A percentile compares a stretch with the other conserved stretches of the same genome.
These are phyloP conservation scores for Sclerotinia borealis DNA, from an alignment of 2,329 filamentous ascomycete genomes.

Conservation along the genomic window DNA sequence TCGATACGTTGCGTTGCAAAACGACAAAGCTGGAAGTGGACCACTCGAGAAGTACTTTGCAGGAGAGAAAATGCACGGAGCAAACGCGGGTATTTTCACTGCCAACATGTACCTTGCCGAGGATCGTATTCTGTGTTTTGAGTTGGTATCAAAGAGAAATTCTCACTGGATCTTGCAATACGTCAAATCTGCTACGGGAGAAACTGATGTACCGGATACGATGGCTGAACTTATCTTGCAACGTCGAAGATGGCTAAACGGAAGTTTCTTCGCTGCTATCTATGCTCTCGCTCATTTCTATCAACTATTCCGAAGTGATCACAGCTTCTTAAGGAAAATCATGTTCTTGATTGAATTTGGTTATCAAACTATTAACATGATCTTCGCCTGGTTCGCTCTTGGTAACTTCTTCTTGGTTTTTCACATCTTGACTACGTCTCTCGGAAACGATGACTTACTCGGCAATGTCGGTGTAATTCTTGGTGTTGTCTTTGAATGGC, in stretches of 20 bases:
- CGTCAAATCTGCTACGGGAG: slow-evolving; percentile 90
- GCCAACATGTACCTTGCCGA: slow-evolving; percentile 94
- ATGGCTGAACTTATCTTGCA: slow-evolving; percentile 97
- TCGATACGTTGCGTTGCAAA: slow-evolving; percentile 90
- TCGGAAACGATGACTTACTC: slow-evolving; percentile 63
- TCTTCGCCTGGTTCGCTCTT: slow-evolving; percentile 97
- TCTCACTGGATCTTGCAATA: slow-evolving; percentile 98
- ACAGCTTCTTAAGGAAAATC: slow-evolving; percentile 81
- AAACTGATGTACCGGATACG: slow-evolving; percentile 92
- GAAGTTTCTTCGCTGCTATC: slow-evolving; percentile 96
- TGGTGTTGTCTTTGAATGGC: slow-evolving; percentile 89
- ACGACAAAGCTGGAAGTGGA: slow-evolving; percentile 91
- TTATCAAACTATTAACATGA: slow-evolving; percentile 88
- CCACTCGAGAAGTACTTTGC: slow-evolving; percentile 98
- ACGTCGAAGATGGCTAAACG: slow-evolving; percentile 93
- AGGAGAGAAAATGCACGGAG: slow-evolving; percentile 91
- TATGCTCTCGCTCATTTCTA: slow-evolving; percentile 94
- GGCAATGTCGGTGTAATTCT: slow-evolving; percentile 73
- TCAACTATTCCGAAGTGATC: slow-evolving; percentile 90
- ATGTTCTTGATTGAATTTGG: slow-evolving; percentile 91
- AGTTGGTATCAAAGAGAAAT: slow-evolving; percentile 88
- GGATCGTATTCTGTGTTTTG: slow-evolving; percentile 87
- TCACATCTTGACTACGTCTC: slow-evolving; percentile 91
- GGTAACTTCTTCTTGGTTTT: slow-evolving; percentile 99
- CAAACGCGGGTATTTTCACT: slow-evolving; percentile 94